Evolutionary conservation across 2,329 filamentous ascomycete genomes (phyloP), one percentile per base, ranked within the genome.

Genomic region (Metarhizium album): DNA sequence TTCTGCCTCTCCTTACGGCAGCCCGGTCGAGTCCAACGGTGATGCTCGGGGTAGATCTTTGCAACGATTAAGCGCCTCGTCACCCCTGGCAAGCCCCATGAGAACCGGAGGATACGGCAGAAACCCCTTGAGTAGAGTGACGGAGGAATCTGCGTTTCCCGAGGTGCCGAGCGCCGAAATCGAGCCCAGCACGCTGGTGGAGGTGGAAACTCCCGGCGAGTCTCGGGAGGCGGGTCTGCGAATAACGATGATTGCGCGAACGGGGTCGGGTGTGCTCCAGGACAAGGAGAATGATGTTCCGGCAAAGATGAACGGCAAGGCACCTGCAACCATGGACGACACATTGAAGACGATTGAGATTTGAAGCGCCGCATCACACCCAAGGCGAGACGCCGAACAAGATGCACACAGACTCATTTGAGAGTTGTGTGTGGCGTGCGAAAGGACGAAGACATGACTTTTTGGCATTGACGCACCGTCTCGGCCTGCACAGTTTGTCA

Each of bases 111-210:
- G 78, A 54, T 79, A 80, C 57, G 83, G 89, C 60, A 76, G 83
- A 14, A 87, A 83, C 58, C 86, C 86, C 16, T 71, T 91, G 52
- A 84, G 85, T 47, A 76, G 84, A 55, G 87, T 91, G 14, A 79
- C 84, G 1, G 87, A 91, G 67, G 87, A 91, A 64, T 61, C 67
- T 9, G 59, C 66, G 24, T 64, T 70, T 45, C 68, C 70, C 3
- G 69, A 72, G 46, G 70, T 64, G 58, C 68, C 55, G 52, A 62
- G 58, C 33, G 63, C 65, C 42, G 55, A 63, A 6, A 67, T 71
- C 46, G 69, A 74, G 54, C 68, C 73, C 18, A 66, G 69, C 49
- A 77, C 75, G 55, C 69, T 82, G 16, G 75, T 82, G 38, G 76
- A 80, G 60, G 73, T 80, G 3, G 76, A 79, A 42, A 77, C 74